Percentiles rank a stretch among this genome's conserved stretches.
Evolutionary conservation across 805 yeast genomes (phyloP).

Genomic region (Wickerhamiella cacticola): DNA sequence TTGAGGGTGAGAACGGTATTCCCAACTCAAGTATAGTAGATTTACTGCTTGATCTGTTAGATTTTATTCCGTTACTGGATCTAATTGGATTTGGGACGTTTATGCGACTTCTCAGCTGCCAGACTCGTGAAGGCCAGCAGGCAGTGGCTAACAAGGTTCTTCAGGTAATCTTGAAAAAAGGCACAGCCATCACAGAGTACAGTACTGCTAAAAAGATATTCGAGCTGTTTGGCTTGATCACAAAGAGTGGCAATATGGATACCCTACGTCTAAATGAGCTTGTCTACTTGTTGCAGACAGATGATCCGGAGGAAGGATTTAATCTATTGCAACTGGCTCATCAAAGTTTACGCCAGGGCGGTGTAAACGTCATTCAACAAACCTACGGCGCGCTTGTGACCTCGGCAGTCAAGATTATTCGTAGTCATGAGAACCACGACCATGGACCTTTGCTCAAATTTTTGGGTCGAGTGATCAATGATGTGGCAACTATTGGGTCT

Average conservation of each 20-base stretch:
- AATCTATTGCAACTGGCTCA: conserved; percentile 37
- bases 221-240: conserved; percentile 44
- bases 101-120: conserved; percentile 42
- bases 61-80: conserved; percentile 25
- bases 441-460: conserved; percentile 47
- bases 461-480: conserved; percentile 56
- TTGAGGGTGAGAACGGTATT: conserved; percentile 11
- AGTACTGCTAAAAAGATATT: conserved; percentile 51
- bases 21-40: conserved; percentile 20
- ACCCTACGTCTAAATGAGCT: conserved; percentile 44
- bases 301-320: conserved; percentile 37
- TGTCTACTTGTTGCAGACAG: conserved; percentile 48
- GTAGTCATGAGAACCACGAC: conserved; percentile 2
- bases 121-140: conserved; percentile 41
- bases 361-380: conserved; percentile 39
- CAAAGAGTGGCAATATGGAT: conserved; percentile 31
- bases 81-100: conserved; percentile 37
- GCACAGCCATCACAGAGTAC: conserved; percentile 30
- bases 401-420: conserved; percentile 40
- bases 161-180: conserved; percentile 38
- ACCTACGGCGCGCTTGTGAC: conserved; percentile 70
- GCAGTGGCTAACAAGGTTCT: conserved; percentile 50
- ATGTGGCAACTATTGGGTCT: conserved; percentile 32
- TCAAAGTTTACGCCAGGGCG: conserved; percentile 43
- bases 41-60: conserved; percentile 29